Base-by-base conservation (phyloP, 1,139 yeast genomes). In the Kurtzmaniella natalensis region DNA sequence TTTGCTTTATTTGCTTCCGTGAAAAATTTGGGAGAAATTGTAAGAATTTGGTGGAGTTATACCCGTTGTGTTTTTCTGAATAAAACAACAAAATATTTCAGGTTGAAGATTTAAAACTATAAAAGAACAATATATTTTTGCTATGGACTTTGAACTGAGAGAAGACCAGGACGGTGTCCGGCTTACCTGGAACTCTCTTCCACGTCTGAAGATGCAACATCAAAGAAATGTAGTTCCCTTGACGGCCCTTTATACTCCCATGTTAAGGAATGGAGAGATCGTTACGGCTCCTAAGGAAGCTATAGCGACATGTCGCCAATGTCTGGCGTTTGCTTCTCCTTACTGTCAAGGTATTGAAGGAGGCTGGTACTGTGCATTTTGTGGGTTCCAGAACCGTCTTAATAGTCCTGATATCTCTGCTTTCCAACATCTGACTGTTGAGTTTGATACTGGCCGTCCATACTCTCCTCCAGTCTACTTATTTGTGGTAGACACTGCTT, bases 131-230 rank as follows among this genome's bases (percentile, higher is more conserved):
- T n/a, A n/a, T n/a, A n/a, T n/a, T n/a, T n/a, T n/a, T n/a, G n/a
- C n/a, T n/a, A 45, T 44, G 85, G 83, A 81, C 55, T 87, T 88
- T 58, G 97, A 89, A 58, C 75, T 76, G 30, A 74, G 77, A 49
- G 98, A 92, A 60, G 97, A 92, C 55, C 59, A 63, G 38, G 94
- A 89, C 54, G 98, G 97, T 37, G 79, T 88, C 32, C 78, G 97
- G 46, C 76, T 85, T 57, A 76, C 96, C 17, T 92, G 97, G 96
- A 89, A 86, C 57, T 76, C 78, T 32, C 70, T 92, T 36, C 88
- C 92, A 10, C 61, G 76, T 25, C 69, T 81, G 9, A 71, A 71
- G 45, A 64, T 73, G 30, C 83, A 79, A 38, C 78, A 79, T 35
- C 66, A 73, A 19, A 57, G 81, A 32, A 69, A 77, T 34, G 70